These are phyloP conservation scores for Oryza longistaminata DNA, from an alignment of 176 grass and related monocot species.

Conservation along the genomic window DNA sequence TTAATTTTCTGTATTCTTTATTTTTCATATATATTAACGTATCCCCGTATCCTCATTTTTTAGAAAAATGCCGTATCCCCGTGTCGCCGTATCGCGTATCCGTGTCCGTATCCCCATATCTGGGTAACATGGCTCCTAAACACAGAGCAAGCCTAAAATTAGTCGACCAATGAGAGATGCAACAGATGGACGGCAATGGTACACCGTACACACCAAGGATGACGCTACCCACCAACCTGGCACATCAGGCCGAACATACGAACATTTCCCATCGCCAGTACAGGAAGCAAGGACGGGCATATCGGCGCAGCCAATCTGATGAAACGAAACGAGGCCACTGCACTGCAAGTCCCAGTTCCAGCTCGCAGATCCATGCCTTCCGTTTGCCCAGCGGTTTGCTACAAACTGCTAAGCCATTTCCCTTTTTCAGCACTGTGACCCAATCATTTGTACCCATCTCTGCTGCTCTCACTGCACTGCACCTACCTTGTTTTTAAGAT, in stretches of 20 bases:
- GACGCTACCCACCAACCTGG: conserved; percentile 24
- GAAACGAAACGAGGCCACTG: conserved; percentile 1
- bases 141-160: not conserved
- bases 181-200: conserved; percentile 22
- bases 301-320: conserved; percentile 31
- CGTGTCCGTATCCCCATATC: too few relatives aligned
- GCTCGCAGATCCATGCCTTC: conserved; percentile 46
- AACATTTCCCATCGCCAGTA: conserved; percentile 34
- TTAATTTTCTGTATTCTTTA: too few relatives aligned
- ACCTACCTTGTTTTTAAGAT: conserved; percentile 28
- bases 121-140: too few relatives aligned
- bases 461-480: conserved; percentile 28
- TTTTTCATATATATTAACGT: too few relatives aligned
- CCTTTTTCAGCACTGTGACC: conserved; percentile 49
- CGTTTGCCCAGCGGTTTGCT: conserved; percentile 43
- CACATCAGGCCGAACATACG: conserved; percentile 21
- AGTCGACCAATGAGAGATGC: not conserved
- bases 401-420: conserved; percentile 25
- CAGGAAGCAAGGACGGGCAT: conserved; percentile 2
- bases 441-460: conserved; percentile 43
- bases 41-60: too few relatives aligned
- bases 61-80: too few relatives aligned
- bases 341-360: conserved; percentile 40
- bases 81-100: too few relatives aligned
- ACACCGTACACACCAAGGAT: not conserved